Evolutionary conservation across 176 grass and related monocot species (phyloP).

Genomic region (Avena sativa): DNA sequence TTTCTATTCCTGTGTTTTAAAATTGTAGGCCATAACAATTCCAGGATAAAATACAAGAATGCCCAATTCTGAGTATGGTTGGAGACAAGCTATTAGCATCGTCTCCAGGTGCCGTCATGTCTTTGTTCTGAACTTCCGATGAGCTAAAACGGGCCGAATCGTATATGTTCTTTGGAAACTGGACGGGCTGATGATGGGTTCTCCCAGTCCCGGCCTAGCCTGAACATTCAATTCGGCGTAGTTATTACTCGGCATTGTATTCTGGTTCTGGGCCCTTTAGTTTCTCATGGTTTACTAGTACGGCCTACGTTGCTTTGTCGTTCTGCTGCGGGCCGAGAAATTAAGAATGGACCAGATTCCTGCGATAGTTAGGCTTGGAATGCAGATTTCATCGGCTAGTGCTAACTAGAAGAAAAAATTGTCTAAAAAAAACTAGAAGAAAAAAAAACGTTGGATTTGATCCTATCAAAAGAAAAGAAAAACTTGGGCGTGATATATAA

Average conservation of each 20-base stretch:
- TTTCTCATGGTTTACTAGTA: background rate
- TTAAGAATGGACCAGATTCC: background rate
- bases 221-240: background rate
- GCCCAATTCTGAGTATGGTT: background rate
- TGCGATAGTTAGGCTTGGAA: background rate
- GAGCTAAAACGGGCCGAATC: background rate
- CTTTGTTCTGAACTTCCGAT: background rate
- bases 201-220: no score
- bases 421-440: no score
- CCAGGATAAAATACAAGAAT: background rate
- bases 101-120: background rate
- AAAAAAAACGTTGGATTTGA: background rate
- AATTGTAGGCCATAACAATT: no score
- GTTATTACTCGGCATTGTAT: no score
- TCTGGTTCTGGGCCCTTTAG: no score
- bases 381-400: background rate
- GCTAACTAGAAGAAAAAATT: background rate
- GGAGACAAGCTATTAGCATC: background rate
- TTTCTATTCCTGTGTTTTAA: no score
- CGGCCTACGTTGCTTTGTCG: background rate
- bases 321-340: background rate
- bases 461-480: background rate
- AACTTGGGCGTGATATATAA: background rate
- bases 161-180: background rate
- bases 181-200: background rate